These are phyloP conservation scores for Berberis vulgaris DNA, from an alignment of 164 flowering plant genomes.

Conservation along the genomic window DNA sequence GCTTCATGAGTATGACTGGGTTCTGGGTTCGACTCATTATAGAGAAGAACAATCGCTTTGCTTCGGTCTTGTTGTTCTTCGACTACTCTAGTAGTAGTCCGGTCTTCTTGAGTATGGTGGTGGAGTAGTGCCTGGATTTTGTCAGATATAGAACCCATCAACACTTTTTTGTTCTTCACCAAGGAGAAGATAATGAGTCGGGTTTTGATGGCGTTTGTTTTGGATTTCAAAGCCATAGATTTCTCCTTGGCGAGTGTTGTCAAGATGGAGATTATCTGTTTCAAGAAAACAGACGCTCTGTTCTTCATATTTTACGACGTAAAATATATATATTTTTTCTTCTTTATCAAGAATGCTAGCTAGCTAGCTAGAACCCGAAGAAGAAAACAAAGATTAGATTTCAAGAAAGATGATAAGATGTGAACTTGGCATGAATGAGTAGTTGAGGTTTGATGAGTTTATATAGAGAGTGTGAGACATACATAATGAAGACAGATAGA, in stretches of 20 bases:
- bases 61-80: slow-evolving; percentile 5
- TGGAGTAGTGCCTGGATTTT: slow-evolving; percentile 34
- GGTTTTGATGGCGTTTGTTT: slow-evolving; percentile 34
- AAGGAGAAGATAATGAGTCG: slow-evolving; percentile 40
- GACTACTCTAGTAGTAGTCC: not conserved
- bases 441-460: slow-evolving; percentile 8
- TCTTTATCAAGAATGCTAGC: too few relatives aligned
- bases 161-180: slow-evolving; percentile 35
- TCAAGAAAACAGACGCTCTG: slow-evolving; percentile 33
- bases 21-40: slow-evolving; percentile 6
- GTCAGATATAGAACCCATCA: slow-evolving; percentile 39
- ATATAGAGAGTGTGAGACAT: slow-evolving; percentile 6
- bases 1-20: slow-evolving; percentile 3
- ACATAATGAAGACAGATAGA: too few relatives aligned
- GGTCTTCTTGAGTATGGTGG: slow-evolving; percentile 8
- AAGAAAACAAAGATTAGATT: not conserved
- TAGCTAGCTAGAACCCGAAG: too few relatives aligned
- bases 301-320: slow-evolving; percentile 36
- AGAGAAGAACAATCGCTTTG: slow-evolving; percentile 25
- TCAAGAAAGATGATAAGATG: not conserved
- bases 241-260: slow-evolving; percentile 36
- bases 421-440: slow-evolving; percentile 12
- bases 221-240: slow-evolving; percentile 37
- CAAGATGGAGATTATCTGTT: slow-evolving; percentile 28
- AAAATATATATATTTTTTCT: too few relatives aligned